phyloP scores from a whole-genome alignment of 164 flowering plant species.

The Chimonanthus salicifolius region DNA sequence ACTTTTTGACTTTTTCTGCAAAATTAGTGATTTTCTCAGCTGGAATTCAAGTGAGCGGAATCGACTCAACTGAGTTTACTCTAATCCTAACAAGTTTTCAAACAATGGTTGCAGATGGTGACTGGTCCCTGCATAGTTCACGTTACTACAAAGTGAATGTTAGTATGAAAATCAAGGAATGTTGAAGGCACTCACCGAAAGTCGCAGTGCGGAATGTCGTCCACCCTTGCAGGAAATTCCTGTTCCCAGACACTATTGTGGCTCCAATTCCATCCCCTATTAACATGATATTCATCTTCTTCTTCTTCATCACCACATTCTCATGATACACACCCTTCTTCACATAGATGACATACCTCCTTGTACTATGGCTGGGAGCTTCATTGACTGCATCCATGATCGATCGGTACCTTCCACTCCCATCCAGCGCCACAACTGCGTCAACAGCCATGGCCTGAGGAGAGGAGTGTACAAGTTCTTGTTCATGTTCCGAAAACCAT shows the following conservation, averaged over 20 bases:
- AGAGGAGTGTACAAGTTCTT: constrained; percentile 25
- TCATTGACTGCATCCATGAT: constrained; percentile 50
- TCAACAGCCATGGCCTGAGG: constrained; percentile 40
- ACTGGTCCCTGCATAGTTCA: no score
- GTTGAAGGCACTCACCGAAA: constrained; percentile 43
- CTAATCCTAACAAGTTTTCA: no score
- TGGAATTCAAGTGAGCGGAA: no score
- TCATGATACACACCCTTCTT: constrained; percentile 72
- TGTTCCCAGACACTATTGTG: constrained; percentile 54
- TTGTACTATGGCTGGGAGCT: constrained; percentile 54
- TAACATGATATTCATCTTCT: constrained; percentile 72
- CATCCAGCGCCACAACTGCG: constrained; percentile 66
- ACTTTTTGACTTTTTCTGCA: no score
- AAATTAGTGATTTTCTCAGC: no score
- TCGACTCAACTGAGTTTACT: no score
- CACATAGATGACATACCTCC: constrained; percentile 67
- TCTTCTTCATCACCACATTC: constrained; percentile 75
- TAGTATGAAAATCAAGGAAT: no score
- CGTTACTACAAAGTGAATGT: not conserved
- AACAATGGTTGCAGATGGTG: no score
- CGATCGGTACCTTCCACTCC: constrained; percentile 55
- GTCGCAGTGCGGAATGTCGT: constrained; percentile 82
- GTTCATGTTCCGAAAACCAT: constrained; percentile 61
- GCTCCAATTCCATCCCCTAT: constrained; percentile 77
- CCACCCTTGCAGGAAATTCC: constrained; percentile 88